phyloP scores from a whole-genome alignment of 768 basidiomycete genomes.

The Leccinum arenicola region DNA sequence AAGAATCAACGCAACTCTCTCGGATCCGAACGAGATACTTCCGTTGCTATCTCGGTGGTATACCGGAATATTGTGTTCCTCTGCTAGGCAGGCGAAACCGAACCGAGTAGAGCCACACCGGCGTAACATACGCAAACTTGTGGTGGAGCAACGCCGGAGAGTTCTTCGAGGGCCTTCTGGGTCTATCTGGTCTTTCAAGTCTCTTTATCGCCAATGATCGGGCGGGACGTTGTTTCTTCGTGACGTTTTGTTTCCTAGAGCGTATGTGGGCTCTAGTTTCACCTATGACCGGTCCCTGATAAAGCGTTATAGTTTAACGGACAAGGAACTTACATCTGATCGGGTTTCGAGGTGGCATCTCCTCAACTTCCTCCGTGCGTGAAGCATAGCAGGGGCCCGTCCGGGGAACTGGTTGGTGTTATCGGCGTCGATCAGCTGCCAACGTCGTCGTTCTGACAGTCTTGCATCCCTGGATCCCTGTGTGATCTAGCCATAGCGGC shows the following conservation, averaged over 20 bases:
- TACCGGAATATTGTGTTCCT: not conserved
- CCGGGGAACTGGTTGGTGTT: not conserved
- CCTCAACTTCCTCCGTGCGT: not conserved
- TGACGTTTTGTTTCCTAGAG: not conserved
- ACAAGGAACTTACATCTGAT: not conserved
- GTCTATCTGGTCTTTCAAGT: not conserved
- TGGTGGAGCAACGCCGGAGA: too few relatives aligned
- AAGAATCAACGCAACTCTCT: not conserved
- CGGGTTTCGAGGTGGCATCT: not conserved
- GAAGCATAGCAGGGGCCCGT: not conserved
- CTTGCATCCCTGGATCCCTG: not conserved
- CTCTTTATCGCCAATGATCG: not conserved
- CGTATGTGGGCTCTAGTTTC: not conserved
- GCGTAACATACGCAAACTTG: not conserved
- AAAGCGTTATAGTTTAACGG: not conserved
- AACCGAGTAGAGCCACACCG: not conserved
- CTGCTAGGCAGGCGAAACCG: not conserved
- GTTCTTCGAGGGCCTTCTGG: not conserved
- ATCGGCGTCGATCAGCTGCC: not conserved
- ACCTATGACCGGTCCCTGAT: not conserved
- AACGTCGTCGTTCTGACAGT: not conserved
- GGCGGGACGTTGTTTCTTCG: not conserved
- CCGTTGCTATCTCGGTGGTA: not conserved
- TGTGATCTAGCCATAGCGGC: not conserved
- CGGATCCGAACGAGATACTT: not conserved